phyloP scores from a whole-genome alignment of 2,329 filamentous ascomycete species.

The Teratosphaeria gauchensis region DNA sequence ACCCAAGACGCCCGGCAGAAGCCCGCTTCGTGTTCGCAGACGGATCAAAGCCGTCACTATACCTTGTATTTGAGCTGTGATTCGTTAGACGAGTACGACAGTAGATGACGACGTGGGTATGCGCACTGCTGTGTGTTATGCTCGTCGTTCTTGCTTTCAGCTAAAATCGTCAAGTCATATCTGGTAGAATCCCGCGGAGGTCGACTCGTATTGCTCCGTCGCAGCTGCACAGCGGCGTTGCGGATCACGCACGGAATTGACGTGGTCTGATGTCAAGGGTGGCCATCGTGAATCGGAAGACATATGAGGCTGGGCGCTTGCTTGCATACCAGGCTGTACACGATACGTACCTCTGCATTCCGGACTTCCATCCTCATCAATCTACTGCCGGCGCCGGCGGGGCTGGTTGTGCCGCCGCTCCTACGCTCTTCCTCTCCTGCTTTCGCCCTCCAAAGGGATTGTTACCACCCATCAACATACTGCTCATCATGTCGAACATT shows the following conservation, averaged over 20 bases:
- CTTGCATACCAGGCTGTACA: background rate
- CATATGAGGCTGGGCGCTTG: background rate
- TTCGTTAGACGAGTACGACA: no score
- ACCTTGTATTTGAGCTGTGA: no score
- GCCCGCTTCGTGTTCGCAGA: no score
- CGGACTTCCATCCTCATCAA: conserved; percentile 7
- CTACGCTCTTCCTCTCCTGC: conserved; percentile 38
- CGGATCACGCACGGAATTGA: background rate
- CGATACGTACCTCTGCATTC: background rate
- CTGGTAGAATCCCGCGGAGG: no score
- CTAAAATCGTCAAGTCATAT: no score
- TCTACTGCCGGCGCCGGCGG: conserved; percentile 28
- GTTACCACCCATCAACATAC: conserved; percentile 72
- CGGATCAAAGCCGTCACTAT: no score
- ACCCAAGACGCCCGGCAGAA: no score
- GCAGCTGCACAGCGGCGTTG: no score
- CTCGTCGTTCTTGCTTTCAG: no score
- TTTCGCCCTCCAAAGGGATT: conserved; percentile 40
- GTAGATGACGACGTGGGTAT: no score
- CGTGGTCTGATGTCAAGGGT: background rate
- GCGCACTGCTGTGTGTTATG: no score
- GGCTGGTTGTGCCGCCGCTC: conserved; percentile 30
- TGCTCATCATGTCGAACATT: conserved; percentile 96
- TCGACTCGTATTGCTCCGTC: no score
- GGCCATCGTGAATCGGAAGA: background rate